Evolutionary conservation across 805 yeast species (phyloP), one percentile per base, ranked within the genome.

Genomic region (Wickerhamomyces ciferrii): DNA sequence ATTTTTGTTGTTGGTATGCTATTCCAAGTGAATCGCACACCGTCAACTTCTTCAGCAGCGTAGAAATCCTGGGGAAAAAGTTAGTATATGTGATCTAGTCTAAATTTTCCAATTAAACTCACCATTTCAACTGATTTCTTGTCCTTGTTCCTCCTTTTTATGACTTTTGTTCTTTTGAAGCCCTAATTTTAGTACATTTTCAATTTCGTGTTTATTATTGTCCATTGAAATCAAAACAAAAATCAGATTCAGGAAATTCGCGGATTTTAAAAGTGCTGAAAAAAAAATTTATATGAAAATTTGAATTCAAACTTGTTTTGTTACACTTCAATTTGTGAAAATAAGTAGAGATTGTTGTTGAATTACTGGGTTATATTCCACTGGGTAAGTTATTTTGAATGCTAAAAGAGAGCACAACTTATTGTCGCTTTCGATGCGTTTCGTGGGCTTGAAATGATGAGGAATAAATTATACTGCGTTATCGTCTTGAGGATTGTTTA

Each of bases 1-100:
- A 71, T 65, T 54, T 73, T 75, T n/a, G 79, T 68, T 39, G 73
- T 67, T 6, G 87, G 86, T 14, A 82, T 62, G 10, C 70, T 67
- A 53, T 78, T 81, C 84, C 87, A 83, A 9, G 84, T 69, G 57
- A 79, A 71, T 43, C 87, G 67, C 39, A 81, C 75, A 15, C 87
- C 87, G 46, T 81, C 82, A 17, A 58, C 57, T 55, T 80, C 85
- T 55, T 81, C 86, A 42, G 68, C 66, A 17, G 69, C 69, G 55
- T 78, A 82, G 53, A 78, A 76, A n/a, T 48, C 42, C 51, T 48
- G 5, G 29, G 2, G 23, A 25, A 32, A 25, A 4, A n/a, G 44
- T 42, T 36, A 36, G 44, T 43, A 24, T 25, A 14, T 17, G n/a
- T 13, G 24, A 25, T 20, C 38, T 3, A 14, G n/a, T 19, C 39